A percentile compares a stretch with the other conserved stretches of the same genome.
These are phyloP conservation scores for Malassezia slooffiae DNA, from an alignment of 1,284 basidiomycete genomes.

Conservation along the genomic window DNA sequence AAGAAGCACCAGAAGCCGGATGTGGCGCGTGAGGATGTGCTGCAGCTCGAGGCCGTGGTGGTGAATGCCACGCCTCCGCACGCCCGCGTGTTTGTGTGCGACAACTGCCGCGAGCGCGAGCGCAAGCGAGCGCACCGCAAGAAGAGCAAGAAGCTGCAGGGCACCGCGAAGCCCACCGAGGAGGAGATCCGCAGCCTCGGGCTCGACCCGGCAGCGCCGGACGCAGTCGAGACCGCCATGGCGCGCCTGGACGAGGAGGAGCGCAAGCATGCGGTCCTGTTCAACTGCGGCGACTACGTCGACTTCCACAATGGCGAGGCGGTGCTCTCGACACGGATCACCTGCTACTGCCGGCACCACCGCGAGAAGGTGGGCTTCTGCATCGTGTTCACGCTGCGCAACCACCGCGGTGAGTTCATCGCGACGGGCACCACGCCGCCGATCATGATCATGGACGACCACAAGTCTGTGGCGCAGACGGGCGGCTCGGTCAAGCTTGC, in stretches of 20 bases:
- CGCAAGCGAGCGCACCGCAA: constrained; percentile 40
- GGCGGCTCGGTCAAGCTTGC: constrained; percentile 48
- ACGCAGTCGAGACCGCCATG: constrained; percentile 26
- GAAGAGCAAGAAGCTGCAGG: constrained; percentile 24
- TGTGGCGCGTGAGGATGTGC: constrained; percentile 39
- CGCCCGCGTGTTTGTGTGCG: constrained; percentile 63
- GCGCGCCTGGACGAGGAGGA: constrained; percentile 38
- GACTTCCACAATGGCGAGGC: constrained; percentile 80
- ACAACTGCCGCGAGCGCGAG: constrained; percentile 57
- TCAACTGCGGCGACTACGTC: constrained; percentile 85
- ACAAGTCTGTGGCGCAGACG: constrained; percentile 53
- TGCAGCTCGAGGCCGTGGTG: constrained; percentile 43
- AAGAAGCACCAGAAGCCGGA: constrained; percentile 57
- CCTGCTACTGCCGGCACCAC: constrained; percentile 98
- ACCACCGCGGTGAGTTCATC: constrained; percentile 66
- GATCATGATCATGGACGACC: constrained; percentile 93
- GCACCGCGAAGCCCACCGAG: constrained; percentile 17
- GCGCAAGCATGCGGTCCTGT: constrained; percentile 49
- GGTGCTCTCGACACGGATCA: constrained; percentile 82
- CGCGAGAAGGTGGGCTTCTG: constrained; percentile 90
- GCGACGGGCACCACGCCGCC: constrained; percentile 75
- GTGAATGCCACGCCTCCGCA: constrained; percentile 58
- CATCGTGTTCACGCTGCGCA: constrained; percentile 78
- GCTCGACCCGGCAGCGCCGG: constrained; percentile 28
- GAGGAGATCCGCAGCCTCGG: constrained; percentile 39